Conservation (phyloP, 2,329 filamentous ascomycete genomes). For the Fulvia fulva region DNA sequence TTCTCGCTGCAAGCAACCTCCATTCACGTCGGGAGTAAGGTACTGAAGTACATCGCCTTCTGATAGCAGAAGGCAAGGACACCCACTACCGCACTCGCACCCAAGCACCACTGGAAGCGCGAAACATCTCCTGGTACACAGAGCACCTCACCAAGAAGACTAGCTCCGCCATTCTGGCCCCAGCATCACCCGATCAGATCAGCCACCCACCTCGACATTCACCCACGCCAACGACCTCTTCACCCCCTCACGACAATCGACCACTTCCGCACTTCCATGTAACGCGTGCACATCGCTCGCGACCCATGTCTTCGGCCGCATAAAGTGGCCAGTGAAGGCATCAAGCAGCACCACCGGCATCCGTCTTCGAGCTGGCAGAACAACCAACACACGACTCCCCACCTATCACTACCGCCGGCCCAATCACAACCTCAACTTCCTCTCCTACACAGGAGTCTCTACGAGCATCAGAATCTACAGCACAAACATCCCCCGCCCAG, state of each 20-base stretch:
- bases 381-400: slow-evolving; percentile 19
- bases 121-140: too few relatives aligned
- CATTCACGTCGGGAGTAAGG: background rate
- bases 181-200: background rate
- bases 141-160: too few relatives aligned
- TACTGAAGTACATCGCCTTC: too few relatives aligned
- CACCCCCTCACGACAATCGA: background rate
- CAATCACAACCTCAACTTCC: slow-evolving; percentile 24
- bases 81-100: too few relatives aligned
- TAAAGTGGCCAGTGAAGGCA: slow-evolving; percentile 18
- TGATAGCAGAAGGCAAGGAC: too few relatives aligned
- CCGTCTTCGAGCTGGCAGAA: slow-evolving; percentile 30
- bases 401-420: slow-evolving; percentile 32
- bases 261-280: background rate
- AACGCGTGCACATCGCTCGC: too few relatives aligned
- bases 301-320: slow-evolving; percentile 21
- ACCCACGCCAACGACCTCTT: background rate
- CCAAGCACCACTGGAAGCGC: too few relatives aligned
- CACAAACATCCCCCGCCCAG: slow-evolving; percentile 19
- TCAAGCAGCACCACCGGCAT: slow-evolving; percentile 14
- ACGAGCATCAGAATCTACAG: slow-evolving; percentile 33
- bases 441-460: slow-evolving; percentile 18
- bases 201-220: background rate
- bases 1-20: background rate
- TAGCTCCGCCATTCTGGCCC: too few relatives aligned